phyloP scores from a whole-genome alignment of 306 rosid species.

The Oxytropis ochrocephala region DNA sequence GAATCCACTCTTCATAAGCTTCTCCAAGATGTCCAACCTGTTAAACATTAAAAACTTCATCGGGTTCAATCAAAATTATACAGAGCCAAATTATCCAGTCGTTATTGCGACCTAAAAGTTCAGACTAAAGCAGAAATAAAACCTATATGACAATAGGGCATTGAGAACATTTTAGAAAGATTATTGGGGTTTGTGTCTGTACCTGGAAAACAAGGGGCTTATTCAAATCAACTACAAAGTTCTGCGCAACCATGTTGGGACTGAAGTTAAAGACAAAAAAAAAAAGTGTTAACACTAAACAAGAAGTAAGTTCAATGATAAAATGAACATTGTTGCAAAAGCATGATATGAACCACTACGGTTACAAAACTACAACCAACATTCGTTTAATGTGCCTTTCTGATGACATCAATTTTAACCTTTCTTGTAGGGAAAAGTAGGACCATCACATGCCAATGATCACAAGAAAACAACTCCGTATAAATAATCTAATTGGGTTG shows the following conservation, averaged over 20 bases:
- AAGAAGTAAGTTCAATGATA: not conserved
- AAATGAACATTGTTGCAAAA: not conserved
- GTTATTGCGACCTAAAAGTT: not conserved
- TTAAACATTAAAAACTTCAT: slow-evolving; percentile 13
- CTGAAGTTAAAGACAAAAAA: slow-evolving; percentile 20
- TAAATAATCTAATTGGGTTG: not conserved
- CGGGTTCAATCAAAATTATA: not conserved
- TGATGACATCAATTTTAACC: slow-evolving; percentile 13
- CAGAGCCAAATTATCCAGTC: not conserved
- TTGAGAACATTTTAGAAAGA: not conserved
- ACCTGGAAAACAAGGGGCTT: slow-evolving; percentile 96
- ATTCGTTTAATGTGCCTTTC: not conserved
- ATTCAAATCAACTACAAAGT: slow-evolving; percentile 70
- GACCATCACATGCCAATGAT: not conserved
- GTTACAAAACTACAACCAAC: not conserved
- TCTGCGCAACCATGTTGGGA: slow-evolving; percentile 69
- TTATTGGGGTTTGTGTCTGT: not conserved
- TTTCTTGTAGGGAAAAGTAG: not conserved
- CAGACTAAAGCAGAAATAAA: not conserved
- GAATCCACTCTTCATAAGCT: slow-evolving; percentile 91
- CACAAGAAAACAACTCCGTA: not conserved
- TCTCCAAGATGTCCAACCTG: slow-evolving; percentile 96
- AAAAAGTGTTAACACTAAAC: not conserved
- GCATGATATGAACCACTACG: not conserved
- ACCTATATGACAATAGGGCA: slow-evolving; percentile 2